Conservation (phyloP, 2,329 filamentous ascomycete species). For the Escovopsis weberi region DNA sequence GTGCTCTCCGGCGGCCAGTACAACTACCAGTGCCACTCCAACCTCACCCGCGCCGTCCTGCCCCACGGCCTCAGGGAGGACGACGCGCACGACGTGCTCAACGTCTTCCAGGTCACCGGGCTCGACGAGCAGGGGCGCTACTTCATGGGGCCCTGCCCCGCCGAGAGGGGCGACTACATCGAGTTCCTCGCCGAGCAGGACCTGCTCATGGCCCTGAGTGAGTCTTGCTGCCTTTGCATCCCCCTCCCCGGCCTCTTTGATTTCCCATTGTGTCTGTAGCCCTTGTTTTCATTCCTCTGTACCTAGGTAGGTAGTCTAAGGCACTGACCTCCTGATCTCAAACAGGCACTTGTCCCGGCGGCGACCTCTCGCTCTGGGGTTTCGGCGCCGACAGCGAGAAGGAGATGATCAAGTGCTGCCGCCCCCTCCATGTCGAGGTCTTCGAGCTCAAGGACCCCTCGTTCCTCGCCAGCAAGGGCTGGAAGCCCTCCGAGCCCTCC, state of each 20-base stretch:
- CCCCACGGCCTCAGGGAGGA: slow-evolving; percentile 54
- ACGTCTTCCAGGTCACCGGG: slow-evolving; percentile 75
- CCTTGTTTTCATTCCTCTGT: too few species aligned
- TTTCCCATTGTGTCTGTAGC: too few species aligned
- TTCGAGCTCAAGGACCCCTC: slow-evolving; percentile 43
- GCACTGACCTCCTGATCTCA: not conserved
- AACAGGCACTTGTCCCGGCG: slow-evolving; percentile 58
- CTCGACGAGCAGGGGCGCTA: slow-evolving; percentile 58
- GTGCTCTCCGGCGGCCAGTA: slow-evolving; percentile 57
- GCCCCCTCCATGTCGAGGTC: slow-evolving; percentile 61
- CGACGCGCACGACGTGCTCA: slow-evolving; percentile 75
- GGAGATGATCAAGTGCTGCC: slow-evolving; percentile 55
- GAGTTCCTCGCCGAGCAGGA: slow-evolving; percentile 74
- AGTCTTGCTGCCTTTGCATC: too few species aligned
- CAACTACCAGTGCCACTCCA: slow-evolving; percentile 75
- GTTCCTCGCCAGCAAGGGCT: slow-evolving; percentile 37
- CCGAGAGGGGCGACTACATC: slow-evolving; percentile 41
- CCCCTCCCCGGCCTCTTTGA: too few species aligned
- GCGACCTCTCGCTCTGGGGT: slow-evolving; percentile 69
- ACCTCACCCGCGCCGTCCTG: slow-evolving; percentile 57
- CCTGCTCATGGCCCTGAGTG: slow-evolving; percentile 45
- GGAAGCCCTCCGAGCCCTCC: slow-evolving; percentile 46
- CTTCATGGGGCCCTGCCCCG: slow-evolving; percentile 56
- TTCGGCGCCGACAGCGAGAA: slow-evolving; percentile 55
- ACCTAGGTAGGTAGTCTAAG: too few species aligned